phyloP scores from a whole-genome alignment of 306 rosid genomes.

The Cucumis hystrix region DNA sequence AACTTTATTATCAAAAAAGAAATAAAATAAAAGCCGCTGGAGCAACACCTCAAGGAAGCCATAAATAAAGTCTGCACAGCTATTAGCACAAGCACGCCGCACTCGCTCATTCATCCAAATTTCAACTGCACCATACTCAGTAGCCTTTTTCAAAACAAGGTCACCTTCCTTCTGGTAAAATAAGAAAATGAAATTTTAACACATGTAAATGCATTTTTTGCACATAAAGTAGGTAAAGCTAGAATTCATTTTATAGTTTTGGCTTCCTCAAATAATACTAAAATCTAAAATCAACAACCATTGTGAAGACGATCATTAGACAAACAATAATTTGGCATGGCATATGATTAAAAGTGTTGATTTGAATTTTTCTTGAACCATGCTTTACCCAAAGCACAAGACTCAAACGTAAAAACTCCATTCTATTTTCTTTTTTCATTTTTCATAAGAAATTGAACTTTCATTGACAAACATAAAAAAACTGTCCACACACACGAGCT shows the following conservation, averaged over 20 bases:
- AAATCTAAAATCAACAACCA: neutral
- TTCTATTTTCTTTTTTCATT: too few species aligned
- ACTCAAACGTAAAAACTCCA: neutral
- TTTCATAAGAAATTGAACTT: too few species aligned
- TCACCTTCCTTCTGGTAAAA: constrained; percentile 68
- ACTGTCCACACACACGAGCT: too few species aligned
- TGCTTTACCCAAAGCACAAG: neutral
- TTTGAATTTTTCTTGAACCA: neutral
- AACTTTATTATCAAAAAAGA: too few species aligned
- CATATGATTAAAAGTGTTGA: neutral
- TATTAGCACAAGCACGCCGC: constrained; percentile 86
- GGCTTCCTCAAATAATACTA: neutral
- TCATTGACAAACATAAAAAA: too few species aligned
- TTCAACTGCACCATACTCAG: constrained; percentile 91
- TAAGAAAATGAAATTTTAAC: constrained; percentile 7
- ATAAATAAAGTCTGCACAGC: constrained; percentile 81
- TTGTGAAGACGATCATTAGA: neutral
- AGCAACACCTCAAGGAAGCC: constrained; percentile 88
- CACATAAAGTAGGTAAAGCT: neutral
- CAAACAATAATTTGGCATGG: neutral
- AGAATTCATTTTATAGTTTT: neutral
- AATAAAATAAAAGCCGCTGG: constrained; percentile 2
- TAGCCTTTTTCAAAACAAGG: constrained; percentile 85
- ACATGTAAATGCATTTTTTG: neutral
- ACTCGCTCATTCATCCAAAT: constrained; percentile 99